Conservation (phyloP, 768 basidiomycete genomes). For the Naganishia randhawae region DNA sequence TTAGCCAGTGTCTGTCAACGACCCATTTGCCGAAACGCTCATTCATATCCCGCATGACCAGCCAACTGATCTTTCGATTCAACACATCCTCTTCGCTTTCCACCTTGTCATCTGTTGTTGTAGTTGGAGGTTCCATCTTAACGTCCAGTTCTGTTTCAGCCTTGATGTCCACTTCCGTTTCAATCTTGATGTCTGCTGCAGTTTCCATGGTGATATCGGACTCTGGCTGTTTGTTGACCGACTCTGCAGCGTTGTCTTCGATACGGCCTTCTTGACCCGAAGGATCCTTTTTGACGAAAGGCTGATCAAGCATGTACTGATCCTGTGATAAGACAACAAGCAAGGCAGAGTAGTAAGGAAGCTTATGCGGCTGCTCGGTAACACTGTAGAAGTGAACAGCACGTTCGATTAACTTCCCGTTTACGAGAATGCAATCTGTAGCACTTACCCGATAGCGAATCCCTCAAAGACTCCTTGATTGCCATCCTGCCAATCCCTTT, state of each 20-base stretch:
- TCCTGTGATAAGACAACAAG: slow-evolving; percentile 59
- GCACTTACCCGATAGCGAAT: slow-evolving; percentile 50
- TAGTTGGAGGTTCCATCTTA: slow-evolving; percentile 29
- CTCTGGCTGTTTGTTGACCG: neutral
- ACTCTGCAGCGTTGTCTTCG: neutral
- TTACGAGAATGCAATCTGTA: neutral
- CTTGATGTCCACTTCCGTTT: slow-evolving; percentile 53
- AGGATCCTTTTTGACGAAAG: neutral
- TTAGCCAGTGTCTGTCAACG: slow-evolving; percentile 85
- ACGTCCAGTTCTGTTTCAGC: slow-evolving; percentile 49
- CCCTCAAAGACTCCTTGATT: slow-evolving; percentile 46
- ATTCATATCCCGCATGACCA: slow-evolving; percentile 79
- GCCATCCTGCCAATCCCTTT: slow-evolving; percentile 45
- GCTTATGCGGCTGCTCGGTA: slow-evolving; percentile 91
- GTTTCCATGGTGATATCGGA: neutral
- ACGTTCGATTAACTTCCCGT: neutral
- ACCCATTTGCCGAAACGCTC: slow-evolving; percentile 83
- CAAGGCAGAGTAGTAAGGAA: slow-evolving; percentile 79
- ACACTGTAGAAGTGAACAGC: slow-evolving; percentile 33
- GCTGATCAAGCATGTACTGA: slow-evolving; percentile 13
- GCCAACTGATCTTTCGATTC: slow-evolving; percentile 44
- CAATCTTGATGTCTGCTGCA: slow-evolving; percentile 5
- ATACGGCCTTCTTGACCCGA: neutral
- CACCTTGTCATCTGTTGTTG: slow-evolving; percentile 17
- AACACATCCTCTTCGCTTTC: slow-evolving; percentile 17